phyloP scores from a whole-genome alignment of 2,329 filamentous ascomycete genomes.

The Hymenoscyphus salicellus region DNA sequence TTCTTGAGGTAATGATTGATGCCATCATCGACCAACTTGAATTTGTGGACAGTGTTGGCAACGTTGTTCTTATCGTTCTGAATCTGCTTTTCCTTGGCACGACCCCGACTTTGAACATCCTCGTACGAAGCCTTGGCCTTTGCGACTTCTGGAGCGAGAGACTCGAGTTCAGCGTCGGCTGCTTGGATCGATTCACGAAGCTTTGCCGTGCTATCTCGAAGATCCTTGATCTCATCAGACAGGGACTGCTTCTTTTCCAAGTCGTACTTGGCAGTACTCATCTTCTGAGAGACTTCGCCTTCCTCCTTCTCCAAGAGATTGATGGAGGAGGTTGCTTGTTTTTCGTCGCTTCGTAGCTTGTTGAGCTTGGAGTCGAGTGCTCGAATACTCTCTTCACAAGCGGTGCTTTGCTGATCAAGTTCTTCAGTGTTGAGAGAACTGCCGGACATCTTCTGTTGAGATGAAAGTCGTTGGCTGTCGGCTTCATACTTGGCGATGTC shows the following conservation, averaged over 20 bases:
- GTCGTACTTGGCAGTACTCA: constrained; percentile 68
- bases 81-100: constrained; percentile 68
- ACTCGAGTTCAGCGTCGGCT: constrained; percentile 70
- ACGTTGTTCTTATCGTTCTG: constrained; percentile 69
- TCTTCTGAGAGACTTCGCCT: constrained; percentile 69
- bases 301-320: constrained; percentile 72
- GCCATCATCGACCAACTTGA: constrained; percentile 71
- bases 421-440: constrained; percentile 72
- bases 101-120: constrained; percentile 69
- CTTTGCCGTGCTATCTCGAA: constrained; percentile 64
- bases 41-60: constrained; percentile 70
- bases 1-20: constrained; percentile 77
- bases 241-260: constrained; percentile 78
- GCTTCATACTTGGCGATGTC: constrained; percentile 69
- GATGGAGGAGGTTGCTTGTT: constrained; percentile 66
- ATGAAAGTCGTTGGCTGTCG: constrained; percentile 72
- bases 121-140: constrained; percentile 75
- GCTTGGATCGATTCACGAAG: constrained; percentile 68
- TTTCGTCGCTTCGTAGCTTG: constrained; percentile 66
- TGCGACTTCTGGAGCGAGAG: constrained; percentile 70
- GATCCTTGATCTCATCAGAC: constrained; percentile 66
- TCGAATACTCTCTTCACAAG: constrained; percentile 64
- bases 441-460: constrained; percentile 69
- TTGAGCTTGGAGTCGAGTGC: constrained; percentile 60
- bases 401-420: constrained; percentile 73